A percentile compares a stretch with the other conserved stretches of the same genome.
Conservation (phyloP, 495 filamentous ascomycete species). For the Xanthoparmelia taractica region DNA sequence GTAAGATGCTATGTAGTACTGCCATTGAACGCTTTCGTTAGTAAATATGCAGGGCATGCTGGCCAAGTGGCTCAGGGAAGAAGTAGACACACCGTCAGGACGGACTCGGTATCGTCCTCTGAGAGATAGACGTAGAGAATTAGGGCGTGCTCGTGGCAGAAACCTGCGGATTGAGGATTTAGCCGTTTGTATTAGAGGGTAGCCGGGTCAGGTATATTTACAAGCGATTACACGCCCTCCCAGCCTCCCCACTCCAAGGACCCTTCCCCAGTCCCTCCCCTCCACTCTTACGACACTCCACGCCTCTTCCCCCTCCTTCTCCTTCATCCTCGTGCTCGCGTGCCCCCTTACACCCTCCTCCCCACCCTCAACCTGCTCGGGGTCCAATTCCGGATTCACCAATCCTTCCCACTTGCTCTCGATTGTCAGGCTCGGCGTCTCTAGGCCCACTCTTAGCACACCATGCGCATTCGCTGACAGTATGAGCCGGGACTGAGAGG, state of each 20-base stretch:
- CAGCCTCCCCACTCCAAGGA: constrained; percentile 81
- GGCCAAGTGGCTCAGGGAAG: neutral
- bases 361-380: constrained; percentile 53
- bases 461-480: constrained; percentile 87
- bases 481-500: constrained; percentile 60
- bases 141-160: constrained; percentile 70
- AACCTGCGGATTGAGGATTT: constrained; percentile 34
- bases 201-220: neutral
- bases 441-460: constrained; percentile 63
- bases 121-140: constrained; percentile 90
- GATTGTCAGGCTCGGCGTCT: constrained; percentile 73
- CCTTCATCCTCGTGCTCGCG: constrained; percentile 63
- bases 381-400: constrained; percentile 76
- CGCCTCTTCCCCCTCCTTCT: constrained; percentile 53
- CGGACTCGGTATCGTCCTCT: constrained; percentile 59
- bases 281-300: constrained; percentile 73
- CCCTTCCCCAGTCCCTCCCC: constrained; percentile 53
- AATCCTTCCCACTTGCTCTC: constrained; percentile 74
- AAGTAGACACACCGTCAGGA: constrained; percentile 55
- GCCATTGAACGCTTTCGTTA: neutral
- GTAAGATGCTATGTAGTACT: constrained; percentile 59
- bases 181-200: neutral
- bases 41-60: neutral
- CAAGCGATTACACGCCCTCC: constrained; percentile 80
- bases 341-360: constrained; percentile 59